These are phyloP conservation scores for Sindora glabra DNA, from an alignment of 306 rosid species.

Conservation along the genomic window DNA sequence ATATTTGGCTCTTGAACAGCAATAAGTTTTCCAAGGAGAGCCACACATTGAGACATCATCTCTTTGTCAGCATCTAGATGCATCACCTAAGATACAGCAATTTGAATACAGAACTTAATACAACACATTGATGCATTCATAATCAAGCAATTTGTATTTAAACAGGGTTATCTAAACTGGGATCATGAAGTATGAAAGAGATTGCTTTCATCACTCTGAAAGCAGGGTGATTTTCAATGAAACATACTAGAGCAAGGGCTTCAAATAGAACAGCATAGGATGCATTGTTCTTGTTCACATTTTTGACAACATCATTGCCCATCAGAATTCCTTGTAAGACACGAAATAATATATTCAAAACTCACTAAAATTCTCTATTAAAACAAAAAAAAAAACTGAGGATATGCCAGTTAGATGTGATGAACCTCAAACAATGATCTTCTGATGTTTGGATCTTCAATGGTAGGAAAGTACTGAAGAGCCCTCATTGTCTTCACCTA, in stretches of 20 bases:
- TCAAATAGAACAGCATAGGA: constrained; percentile 99
- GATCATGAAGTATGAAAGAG: background rate
- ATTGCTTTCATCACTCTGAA: background rate
- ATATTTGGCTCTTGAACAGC: constrained; percentile 99
- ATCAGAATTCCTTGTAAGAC: constrained; percentile 95
- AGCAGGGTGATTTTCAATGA: background rate
- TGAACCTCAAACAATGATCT: constrained; percentile 93
- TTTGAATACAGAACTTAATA: constrained; percentile 14
- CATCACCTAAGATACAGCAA: constrained; percentile 70
- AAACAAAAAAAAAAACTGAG: background rate
- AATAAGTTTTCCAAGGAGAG: constrained; percentile 97
- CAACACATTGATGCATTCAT: too few species aligned
- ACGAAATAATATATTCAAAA: constrained; percentile 45
- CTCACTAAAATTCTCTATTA: constrained; percentile 15
- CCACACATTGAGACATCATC: constrained; percentile 99
- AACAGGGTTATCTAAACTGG: background rate
- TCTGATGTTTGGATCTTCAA: constrained; percentile 98
- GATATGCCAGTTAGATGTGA: constrained; percentile 10
- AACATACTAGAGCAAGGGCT: constrained; percentile 96
- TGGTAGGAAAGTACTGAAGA: constrained; percentile 89
- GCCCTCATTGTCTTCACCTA: constrained; percentile 99
- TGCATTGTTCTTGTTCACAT: constrained; percentile 97
- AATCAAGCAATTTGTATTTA: background rate
- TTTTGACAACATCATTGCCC: constrained; percentile 99
- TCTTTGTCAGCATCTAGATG: constrained; percentile 99